Conservation (phyloP, 306 rosid species). For the Acacia melanoxylon region DNA sequence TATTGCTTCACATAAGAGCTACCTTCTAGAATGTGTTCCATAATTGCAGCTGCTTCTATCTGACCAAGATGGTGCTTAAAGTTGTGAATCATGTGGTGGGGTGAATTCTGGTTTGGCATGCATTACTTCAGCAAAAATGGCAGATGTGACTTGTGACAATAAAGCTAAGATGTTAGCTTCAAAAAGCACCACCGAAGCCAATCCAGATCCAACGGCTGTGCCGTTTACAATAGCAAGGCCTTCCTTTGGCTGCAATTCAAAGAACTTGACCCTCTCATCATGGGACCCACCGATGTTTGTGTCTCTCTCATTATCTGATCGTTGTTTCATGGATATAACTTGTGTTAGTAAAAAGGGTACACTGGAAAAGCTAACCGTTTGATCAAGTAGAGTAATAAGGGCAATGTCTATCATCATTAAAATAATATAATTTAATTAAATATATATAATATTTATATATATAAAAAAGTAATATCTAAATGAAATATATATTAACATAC, state of each 20-base stretch:
- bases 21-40: slow-evolving; percentile 52
- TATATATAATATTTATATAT: too few species aligned
- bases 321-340: too few species aligned
- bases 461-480: too few species aligned
- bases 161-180: slow-evolving; percentile 49
- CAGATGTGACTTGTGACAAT: slow-evolving; percentile 39
- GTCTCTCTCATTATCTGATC: background rate
- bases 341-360: too few species aligned
- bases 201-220: slow-evolving; percentile 47
- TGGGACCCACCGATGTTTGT: background rate
- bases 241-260: slow-evolving; percentile 49
- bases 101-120: slow-evolving; percentile 48
- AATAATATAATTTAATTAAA: too few species aligned
- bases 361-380: too few species aligned
- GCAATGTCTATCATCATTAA: too few species aligned
- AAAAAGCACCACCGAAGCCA: slow-evolving; percentile 45
- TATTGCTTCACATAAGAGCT: slow-evolving; percentile 40
- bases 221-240: slow-evolving; percentile 50
- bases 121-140: slow-evolving; percentile 49
- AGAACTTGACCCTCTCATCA: slow-evolving; percentile 2
- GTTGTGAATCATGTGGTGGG: slow-evolving; percentile 45
- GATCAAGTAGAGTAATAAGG: too few species aligned
- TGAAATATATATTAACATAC: too few species aligned
- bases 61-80: slow-evolving; percentile 51
- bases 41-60: slow-evolving; percentile 52